Evolutionary conservation across 495 filamentous ascomycete genomes (phyloP).

Genomic region (Chlorociboria aeruginascens): DNA sequence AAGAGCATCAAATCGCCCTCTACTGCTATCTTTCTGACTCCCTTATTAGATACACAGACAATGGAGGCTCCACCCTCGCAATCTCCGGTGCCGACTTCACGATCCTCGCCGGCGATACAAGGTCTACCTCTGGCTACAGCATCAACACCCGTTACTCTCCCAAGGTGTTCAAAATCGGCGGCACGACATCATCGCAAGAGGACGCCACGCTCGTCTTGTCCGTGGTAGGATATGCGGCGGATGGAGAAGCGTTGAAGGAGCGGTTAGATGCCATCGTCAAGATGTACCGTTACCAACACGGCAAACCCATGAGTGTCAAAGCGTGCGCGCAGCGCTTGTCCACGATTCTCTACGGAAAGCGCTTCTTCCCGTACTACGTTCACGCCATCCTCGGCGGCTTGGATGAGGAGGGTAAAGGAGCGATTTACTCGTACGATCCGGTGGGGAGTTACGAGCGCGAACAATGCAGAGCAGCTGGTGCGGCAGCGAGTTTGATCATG

Average conservation of each 20-base stretch:
- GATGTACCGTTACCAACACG: slow-evolving; percentile 94
- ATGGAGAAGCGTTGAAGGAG: slow-evolving; percentile 83
- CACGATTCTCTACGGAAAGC: slow-evolving; percentile 90
- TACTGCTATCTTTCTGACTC: not conserved
- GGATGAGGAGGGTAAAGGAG: slow-evolving; percentile 90
- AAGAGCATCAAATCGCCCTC: slow-evolving; percentile 22
- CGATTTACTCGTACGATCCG: slow-evolving; percentile 93
- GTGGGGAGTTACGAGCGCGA: slow-evolving; percentile 95
- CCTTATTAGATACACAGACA: slow-evolving; percentile 81
- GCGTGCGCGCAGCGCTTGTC: slow-evolving; percentile 87
- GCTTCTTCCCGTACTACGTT: slow-evolving; percentile 98
- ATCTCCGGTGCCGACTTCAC: slow-evolving; percentile 89
- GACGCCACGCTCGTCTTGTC: slow-evolving; percentile 78
- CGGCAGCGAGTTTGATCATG: slow-evolving; percentile 96
- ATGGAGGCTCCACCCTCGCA: slow-evolving; percentile 90
- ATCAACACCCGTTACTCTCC: slow-evolving; percentile 92
- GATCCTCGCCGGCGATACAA: slow-evolving; percentile 92
- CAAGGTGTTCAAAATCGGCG: slow-evolving; percentile 94
- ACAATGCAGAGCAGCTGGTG: slow-evolving; percentile 87
- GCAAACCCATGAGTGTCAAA: slow-evolving; percentile 81
- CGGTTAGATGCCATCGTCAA: slow-evolving; percentile 83
- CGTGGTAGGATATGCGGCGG: slow-evolving; percentile 90
- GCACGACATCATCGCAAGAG: slow-evolving; percentile 69
- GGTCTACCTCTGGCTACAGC: slow-evolving; percentile 89
- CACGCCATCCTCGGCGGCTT: slow-evolving; percentile 85